A percentile compares a stretch with the other conserved stretches of the same genome.
phyloP scores from a whole-genome alignment of 345 rosid genomes.

The Sisymbrium altissimum region DNA sequence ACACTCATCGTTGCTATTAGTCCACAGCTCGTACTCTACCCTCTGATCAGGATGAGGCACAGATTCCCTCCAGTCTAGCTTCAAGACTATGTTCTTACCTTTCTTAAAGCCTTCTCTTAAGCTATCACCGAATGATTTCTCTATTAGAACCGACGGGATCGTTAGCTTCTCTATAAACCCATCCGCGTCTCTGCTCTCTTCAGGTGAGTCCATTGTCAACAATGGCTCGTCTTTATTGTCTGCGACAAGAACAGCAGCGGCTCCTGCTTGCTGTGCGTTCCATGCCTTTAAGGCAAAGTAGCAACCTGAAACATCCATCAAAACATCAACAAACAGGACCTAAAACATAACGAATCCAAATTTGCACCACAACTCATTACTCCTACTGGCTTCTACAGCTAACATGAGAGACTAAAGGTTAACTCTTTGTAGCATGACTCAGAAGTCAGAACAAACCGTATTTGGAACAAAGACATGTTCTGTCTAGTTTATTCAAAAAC shows the following conservation, averaged over 20 bases:
- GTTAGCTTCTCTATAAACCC: conserved; percentile 67
- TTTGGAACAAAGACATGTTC: background rate
- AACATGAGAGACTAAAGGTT: background rate
- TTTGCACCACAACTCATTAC: background rate
- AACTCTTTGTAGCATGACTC: background rate
- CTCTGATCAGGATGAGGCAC: conserved; percentile 91
- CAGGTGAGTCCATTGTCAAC: conserved; percentile 89
- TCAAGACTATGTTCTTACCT: conserved; percentile 55
- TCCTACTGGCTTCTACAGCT: background rate
- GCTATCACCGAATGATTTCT: conserved; percentile 62
- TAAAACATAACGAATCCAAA: background rate
- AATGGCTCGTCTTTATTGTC: conserved; percentile 71
- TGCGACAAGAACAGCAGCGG: conserved; percentile 80
- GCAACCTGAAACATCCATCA: conserved; percentile 48
- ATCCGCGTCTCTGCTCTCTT: conserved; percentile 49
- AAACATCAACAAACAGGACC: background rate
- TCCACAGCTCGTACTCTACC: conserved; percentile 95
- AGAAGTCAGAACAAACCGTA: background rate
- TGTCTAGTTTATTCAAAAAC: background rate
- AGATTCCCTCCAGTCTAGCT: conserved; percentile 89
- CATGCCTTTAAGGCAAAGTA: conserved; percentile 84
- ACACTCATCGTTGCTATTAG: conserved; percentile 92
- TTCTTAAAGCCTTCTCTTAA: conserved; percentile 63
- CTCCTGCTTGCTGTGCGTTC: conserved; percentile 88
- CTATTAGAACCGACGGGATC: conserved; percentile 84